These are phyloP conservation scores for Piper longum DNA, from an alignment of 164 flowering plant species.

Conservation along the genomic window DNA sequence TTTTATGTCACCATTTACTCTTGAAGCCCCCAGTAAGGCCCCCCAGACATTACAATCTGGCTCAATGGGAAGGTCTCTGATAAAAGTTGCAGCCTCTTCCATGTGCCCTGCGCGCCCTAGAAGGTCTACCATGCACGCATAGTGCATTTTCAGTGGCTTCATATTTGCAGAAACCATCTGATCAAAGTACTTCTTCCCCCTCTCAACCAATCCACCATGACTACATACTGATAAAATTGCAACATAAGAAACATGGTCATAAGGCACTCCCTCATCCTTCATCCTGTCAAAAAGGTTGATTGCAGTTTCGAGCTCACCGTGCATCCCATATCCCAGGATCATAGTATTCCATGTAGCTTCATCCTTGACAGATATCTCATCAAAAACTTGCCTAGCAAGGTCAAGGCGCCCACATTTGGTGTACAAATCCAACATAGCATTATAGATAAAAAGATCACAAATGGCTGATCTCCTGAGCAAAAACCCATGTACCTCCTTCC, in stretches of 20 bases:
- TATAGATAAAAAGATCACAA: constrained; percentile 8
- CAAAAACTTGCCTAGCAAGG: constrained; percentile 7
- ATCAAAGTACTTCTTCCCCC: constrained; percentile 9
- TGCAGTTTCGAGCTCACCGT: constrained; percentile 26
- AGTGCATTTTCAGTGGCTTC: constrained; percentile 12
- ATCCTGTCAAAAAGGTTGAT: constrained; percentile 24
- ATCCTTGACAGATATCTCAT: constrained; percentile 7
- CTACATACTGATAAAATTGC: constrained; percentile 42
- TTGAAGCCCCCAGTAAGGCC: constrained; percentile 36
- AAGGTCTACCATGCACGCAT: constrained; percentile 35
- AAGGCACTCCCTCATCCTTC: constrained; percentile 7
- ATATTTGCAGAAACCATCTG: constrained; percentile 6
- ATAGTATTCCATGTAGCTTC: constrained; percentile 17
- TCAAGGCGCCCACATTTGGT: constrained; percentile 12
- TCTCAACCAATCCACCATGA: constrained; percentile 35
- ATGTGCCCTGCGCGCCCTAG: constrained; percentile 10
- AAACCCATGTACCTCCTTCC: constrained; percentile 11
- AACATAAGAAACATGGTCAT: constrained; percentile 22
- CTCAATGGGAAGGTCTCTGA: constrained; percentile 11
- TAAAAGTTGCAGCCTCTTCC: constrained; percentile 11
- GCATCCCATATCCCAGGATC: constrained; percentile 27
- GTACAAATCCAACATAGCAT: constrained; percentile 11
- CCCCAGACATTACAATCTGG: constrained; percentile 42
- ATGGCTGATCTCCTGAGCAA: constrained; percentile 4
- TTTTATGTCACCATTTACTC: constrained; percentile 27